Evolutionary conservation across 2,329 filamentous ascomycete species (phyloP).

Genomic region (Podosphaera fusca): DNA sequence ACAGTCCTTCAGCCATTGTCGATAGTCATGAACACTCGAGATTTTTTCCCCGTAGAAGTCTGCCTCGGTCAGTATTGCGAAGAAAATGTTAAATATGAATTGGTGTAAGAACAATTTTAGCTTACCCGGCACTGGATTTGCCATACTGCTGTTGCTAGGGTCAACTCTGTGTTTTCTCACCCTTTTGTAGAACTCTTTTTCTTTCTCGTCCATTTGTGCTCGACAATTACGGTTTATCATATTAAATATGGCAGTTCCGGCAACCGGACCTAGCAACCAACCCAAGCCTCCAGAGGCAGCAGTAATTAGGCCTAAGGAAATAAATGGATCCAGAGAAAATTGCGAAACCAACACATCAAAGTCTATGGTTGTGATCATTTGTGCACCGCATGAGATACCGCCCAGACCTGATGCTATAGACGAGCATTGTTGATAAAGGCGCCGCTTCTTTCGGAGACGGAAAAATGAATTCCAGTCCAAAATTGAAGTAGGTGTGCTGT

Average conservation of each 20-base stretch:
- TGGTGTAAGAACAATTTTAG: not conserved
- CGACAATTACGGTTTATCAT: conserved; percentile 47
- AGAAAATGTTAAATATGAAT: not conserved
- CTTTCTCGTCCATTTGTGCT: conserved; percentile 62
- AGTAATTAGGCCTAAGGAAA: conserved; percentile 63
- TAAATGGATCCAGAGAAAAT: conserved; percentile 68
- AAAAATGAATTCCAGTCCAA: conserved; percentile 86
- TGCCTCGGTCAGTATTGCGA: conserved; percentile 31
- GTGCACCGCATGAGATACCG: conserved; percentile 37
- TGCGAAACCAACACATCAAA: conserved; percentile 48
- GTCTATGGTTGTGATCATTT: conserved; percentile 45
- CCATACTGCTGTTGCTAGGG: conserved; percentile 65
- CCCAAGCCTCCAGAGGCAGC: conserved; percentile 56
- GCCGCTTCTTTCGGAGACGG: conserved; percentile 62
- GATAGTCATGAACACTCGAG: conserved; percentile 70
- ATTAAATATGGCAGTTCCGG: conserved; percentile 65
- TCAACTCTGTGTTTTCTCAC: conserved; percentile 87
- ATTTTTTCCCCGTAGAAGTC: conserved; percentile 99
- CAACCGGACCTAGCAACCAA: conserved; percentile 66
- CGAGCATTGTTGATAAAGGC: conserved; percentile 61
- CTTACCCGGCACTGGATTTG: conserved; percentile 45
- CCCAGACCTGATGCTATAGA: conserved; percentile 41
- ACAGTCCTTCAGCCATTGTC: conserved; percentile 94
- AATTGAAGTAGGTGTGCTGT: conserved; percentile 2
- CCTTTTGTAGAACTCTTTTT: conserved; percentile 76